These are phyloP conservation scores for Suillus luteus DNA, from an alignment of 768 basidiomycete species.

Conservation along the genomic window DNA sequence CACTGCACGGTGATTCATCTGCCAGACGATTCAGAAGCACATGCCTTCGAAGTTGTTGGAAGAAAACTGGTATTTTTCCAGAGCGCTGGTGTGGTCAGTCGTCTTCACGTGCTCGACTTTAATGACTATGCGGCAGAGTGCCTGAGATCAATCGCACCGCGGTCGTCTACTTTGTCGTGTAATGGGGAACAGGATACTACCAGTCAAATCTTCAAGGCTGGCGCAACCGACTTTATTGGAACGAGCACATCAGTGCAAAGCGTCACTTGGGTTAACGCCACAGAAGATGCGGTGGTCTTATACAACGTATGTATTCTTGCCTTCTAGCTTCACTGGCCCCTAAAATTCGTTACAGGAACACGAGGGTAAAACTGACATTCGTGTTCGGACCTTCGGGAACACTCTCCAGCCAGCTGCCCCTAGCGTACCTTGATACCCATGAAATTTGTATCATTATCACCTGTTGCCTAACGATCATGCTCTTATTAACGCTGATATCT, in stretches of 20 bases:
- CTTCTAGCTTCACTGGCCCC: conserved; percentile 10
- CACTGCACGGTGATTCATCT: conserved; percentile 36
- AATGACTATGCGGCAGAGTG: conserved; percentile 29
- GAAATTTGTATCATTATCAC: neutral
- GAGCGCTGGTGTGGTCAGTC: conserved; percentile 24
- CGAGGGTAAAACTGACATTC: conserved; percentile 36
- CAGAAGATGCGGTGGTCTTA: conserved; percentile 62
- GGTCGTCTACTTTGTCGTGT: conserved; percentile 35
- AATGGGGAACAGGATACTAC: conserved; percentile 26
- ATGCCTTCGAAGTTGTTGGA: conserved; percentile 32
- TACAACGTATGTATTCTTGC: conserved; percentile 45
- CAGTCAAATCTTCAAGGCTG: conserved; percentile 32
- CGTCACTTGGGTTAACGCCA: conserved; percentile 54
- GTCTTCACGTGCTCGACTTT: conserved; percentile 33
- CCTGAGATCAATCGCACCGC: conserved; percentile 29
- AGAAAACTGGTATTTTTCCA: conserved; percentile 35
- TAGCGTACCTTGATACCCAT: neutral
- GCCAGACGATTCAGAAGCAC: conserved; percentile 27
- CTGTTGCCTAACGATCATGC: neutral
- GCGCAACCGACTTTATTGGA: conserved; percentile 29
- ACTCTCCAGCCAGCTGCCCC: neutral
- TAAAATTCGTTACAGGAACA: conserved; percentile 25
- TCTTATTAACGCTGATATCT: neutral
- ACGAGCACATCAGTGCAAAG: conserved; percentile 44
- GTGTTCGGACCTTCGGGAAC: conserved; percentile 34